These are phyloP conservation scores for Silybum marianum DNA, from an alignment of 129 eudicot genomes.

Conservation along the genomic window DNA sequence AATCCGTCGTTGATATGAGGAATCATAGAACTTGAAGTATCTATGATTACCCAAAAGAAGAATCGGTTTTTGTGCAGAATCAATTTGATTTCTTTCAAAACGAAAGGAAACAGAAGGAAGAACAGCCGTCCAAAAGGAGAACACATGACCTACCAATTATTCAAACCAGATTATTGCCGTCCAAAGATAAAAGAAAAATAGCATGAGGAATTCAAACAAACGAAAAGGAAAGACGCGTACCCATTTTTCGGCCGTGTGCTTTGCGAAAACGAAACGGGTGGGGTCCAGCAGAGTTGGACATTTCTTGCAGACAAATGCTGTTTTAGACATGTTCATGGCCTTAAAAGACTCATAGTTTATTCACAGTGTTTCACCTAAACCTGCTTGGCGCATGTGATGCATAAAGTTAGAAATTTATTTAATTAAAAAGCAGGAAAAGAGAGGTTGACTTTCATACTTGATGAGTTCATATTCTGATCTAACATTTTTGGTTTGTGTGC, in stretches of 20 bases:
- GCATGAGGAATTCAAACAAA: constrained; percentile 14
- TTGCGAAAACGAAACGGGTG: neutral
- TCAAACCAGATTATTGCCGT: constrained; percentile 30
- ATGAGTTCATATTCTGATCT: neutral
- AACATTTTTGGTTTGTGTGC: neutral
- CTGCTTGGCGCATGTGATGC: constrained; percentile 18
- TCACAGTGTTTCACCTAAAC: constrained; percentile 26
- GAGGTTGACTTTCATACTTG: constrained; percentile 27
- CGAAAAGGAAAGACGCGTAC: constrained; percentile 10
- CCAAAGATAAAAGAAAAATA: neutral
- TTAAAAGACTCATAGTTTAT: neutral
- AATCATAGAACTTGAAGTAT: constrained; percentile 5
- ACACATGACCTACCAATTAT: constrained; percentile 1
- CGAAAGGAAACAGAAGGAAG: neutral
- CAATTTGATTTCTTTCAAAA: neutral
- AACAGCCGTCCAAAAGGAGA: constrained; percentile 31
- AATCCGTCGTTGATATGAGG: constrained; percentile 13
- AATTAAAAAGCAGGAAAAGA: neutral
- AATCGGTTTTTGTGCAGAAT: neutral
- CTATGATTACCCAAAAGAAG: neutral
- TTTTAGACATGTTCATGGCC: constrained; percentile 16
- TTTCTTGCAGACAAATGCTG: constrained; percentile 8
- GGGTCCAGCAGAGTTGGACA: constrained; percentile 1
- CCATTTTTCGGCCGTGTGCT: neutral
- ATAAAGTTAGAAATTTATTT: neutral